phyloP scores from a whole-genome alignment of 2,329 filamentous ascomycete species.

The Aspergillus hiratsukae region DNA sequence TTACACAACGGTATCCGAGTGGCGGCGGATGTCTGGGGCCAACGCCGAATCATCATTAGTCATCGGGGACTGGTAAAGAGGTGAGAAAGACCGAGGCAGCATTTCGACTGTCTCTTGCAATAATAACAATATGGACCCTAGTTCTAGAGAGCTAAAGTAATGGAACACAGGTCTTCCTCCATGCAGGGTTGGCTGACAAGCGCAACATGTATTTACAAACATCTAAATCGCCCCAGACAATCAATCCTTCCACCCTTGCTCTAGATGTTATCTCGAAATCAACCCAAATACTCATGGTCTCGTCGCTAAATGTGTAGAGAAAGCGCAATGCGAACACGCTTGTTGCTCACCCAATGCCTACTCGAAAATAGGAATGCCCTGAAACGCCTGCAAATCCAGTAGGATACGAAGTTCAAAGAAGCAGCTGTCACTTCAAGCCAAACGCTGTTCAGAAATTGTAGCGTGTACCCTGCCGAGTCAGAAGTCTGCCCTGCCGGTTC shows the following conservation, averaged over 20 bases:
- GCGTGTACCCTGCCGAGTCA: slow-evolving; percentile 48
- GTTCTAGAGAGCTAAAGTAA: background rate
- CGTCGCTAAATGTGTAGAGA: slow-evolving; percentile 13
- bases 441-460: slow-evolving; percentile 38
- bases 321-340: slow-evolving; percentile 8
- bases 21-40: slow-evolving; percentile 9
- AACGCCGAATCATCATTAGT: slow-evolving; percentile 1
- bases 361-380: slow-evolving; percentile 2
- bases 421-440: slow-evolving; percentile 2
- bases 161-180: background rate
- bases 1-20: slow-evolving; percentile 18
- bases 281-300: slow-evolving; percentile 16
- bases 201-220: background rate
- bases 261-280: background rate
- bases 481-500: slow-evolving; percentile 47
- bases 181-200: background rate
- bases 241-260: background rate
- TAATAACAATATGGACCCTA: background rate
- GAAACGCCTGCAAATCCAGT: background rate
- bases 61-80: background rate
- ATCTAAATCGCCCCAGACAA: background rate
- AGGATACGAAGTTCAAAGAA: no score
- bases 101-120: no score
- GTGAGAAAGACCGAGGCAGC: background rate
- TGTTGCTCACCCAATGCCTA: slow-evolving; percentile 6